Percentiles rank a stretch among this genome's conserved stretches.
These are phyloP conservation scores for Polyporus arcularius DNA, from an alignment of 768 basidiomycete species.

Conservation along the genomic window DNA sequence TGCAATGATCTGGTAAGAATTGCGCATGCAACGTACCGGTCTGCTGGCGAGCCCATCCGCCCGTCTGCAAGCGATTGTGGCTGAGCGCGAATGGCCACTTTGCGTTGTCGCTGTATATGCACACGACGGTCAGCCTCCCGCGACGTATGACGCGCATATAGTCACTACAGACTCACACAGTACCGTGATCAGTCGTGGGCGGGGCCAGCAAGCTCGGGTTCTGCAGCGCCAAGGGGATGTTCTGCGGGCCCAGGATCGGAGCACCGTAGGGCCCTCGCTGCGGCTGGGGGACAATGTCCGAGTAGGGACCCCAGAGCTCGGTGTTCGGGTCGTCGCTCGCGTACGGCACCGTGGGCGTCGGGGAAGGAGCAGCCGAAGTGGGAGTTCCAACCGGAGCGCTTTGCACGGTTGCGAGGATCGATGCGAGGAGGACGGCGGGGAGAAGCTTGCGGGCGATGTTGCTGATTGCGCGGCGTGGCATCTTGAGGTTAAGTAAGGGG, in stretches of 20 bases:
- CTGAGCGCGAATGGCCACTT: conserved; percentile 62
- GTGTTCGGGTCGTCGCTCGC: conserved; percentile 27
- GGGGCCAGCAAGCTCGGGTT: conserved; percentile 35
- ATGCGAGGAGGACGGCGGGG: conserved; percentile 5
- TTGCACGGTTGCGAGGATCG: background rate
- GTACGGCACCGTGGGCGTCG: conserved; percentile 22
- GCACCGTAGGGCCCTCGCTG: conserved; percentile 27
- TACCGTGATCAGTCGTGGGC: conserved; percentile 36
- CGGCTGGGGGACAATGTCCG: conserved; percentile 38
- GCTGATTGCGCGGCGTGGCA: background rate
- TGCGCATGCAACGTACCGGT: conserved; percentile 37
- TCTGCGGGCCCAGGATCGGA: conserved; percentile 34
- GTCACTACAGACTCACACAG: conserved; percentile 22
- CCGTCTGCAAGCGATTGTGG: conserved; percentile 56
- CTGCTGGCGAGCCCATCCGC: conserved; percentile 62
- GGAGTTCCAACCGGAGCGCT: conserved; percentile 6
- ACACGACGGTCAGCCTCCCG: background rate
- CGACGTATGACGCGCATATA: background rate
- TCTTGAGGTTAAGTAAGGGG: background rate
- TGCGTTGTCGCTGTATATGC: conserved; percentile 40
- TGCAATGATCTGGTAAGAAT: background rate
- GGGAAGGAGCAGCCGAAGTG: conserved; percentile 32
- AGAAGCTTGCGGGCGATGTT: conserved; percentile 1
- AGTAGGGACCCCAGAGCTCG: conserved; percentile 13
- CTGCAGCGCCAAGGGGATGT: conserved; percentile 33